Percentiles rank a stretch among this genome's conserved stretches.
Evolutionary conservation across 2,329 filamentous ascomycete species (phyloP).

Genomic region (Sporothrix euskadiensis): DNA sequence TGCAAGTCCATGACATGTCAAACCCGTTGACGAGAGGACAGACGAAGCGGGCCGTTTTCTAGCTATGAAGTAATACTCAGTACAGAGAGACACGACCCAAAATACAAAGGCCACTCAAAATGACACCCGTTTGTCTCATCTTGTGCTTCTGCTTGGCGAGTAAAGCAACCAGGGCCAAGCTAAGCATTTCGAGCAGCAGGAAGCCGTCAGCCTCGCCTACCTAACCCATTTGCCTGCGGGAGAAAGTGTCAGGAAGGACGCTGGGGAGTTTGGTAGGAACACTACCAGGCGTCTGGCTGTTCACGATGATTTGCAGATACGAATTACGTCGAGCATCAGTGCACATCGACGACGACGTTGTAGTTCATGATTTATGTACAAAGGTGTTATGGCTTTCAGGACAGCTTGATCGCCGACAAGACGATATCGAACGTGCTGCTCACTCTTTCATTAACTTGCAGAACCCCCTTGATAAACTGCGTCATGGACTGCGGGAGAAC

Average conservation of each 20-base stretch:
- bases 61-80: neutral
- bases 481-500: neutral
- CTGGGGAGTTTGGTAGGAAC: conserved; percentile 1
- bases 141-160: conserved; percentile 10
- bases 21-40: conserved; percentile 11
- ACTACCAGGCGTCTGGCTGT: neutral
- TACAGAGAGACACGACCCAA: neutral
- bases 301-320: conserved; percentile 17
- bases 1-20: neutral
- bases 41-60: conserved; percentile 17
- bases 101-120: neutral
- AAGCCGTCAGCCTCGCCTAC: neutral
- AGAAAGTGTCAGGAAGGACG: neutral
- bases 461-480: neutral
- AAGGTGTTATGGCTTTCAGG: no score
- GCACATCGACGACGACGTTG: neutral
- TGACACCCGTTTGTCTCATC: conserved; percentile 18
- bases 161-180: neutral
- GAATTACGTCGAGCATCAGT: neutral
- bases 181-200: neutral
- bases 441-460: neutral
- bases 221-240: neutral
- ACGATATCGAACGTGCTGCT: neutral
- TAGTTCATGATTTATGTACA: neutral
- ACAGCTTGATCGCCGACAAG: neutral